Conservation (phyloP, 257 asterid species). For the Nicotiana noctiflora region DNA sequence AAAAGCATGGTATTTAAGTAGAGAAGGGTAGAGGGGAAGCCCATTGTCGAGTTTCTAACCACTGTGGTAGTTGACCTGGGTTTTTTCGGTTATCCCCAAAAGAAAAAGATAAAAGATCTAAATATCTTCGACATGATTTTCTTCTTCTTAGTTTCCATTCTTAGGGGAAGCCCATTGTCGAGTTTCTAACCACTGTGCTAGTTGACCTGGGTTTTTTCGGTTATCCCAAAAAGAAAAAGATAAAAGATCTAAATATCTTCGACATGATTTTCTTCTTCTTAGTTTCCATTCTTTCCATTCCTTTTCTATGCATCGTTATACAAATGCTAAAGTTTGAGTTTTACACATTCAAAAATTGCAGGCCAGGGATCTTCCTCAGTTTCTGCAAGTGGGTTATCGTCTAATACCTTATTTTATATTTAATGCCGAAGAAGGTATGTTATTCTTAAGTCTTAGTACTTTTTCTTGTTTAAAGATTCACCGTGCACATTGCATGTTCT, state of each 20-base stretch:
- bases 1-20: too few relatives aligned
- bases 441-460: neutral
- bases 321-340: slow-evolving; percentile 3
- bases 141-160: neutral
- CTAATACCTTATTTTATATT: slow-evolving; percentile 84
- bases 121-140: neutral
- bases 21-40: too few relatives aligned
- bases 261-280: neutral
- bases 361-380: slow-evolving; percentile 93
- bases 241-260: neutral
- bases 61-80: too few relatives aligned
- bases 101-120: too few relatives aligned
- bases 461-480: neutral
- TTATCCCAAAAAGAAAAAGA: too few relatives aligned
- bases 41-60: too few relatives aligned
- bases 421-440: slow-evolving; percentile 82
- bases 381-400: slow-evolving; percentile 77
- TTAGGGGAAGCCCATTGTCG: too few relatives aligned
- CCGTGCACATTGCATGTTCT: neutral
- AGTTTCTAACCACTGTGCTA: too few relatives aligned
- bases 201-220: too few relatives aligned
- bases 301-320: neutral
- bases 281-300: neutral
- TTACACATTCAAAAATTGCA: slow-evolving; percentile 28
- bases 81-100: too few relatives aligned